phyloP scores from a whole-genome alignment of 1,284 basidiomycete genomes.

The Ceratobasidium papillatum region DNA sequence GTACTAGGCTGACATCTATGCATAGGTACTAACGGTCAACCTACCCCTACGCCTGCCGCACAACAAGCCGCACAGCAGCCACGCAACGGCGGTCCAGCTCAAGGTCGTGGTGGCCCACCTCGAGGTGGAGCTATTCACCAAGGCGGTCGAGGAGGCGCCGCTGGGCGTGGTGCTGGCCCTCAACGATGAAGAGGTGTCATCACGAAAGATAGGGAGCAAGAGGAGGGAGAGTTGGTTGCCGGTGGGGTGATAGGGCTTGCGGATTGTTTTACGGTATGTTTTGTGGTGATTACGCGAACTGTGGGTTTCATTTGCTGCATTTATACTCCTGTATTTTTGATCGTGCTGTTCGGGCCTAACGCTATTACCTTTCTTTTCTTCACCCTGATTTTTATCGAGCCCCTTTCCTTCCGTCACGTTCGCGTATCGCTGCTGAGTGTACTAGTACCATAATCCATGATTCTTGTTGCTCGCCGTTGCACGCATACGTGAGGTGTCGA shows the following conservation, averaged over 20 bases:
- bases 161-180: constrained; percentile 37
- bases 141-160: constrained; percentile 29
- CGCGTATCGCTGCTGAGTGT: constrained; percentile 33
- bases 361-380: constrained; percentile 39
- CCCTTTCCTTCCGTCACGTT: constrained; percentile 35
- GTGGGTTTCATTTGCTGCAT: constrained; percentile 39
- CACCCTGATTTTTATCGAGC: constrained; percentile 7
- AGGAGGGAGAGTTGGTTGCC: background rate
- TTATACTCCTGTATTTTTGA: constrained; percentile 39
- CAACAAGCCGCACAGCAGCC: constrained; percentile 10
- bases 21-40: constrained; percentile 27
- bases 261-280: constrained; percentile 24
- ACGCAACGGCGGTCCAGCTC: constrained; percentile 35
- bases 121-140: constrained; percentile 28
- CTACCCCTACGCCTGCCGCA: background rate
- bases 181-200: constrained; percentile 8
- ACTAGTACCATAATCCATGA: constrained; percentile 27
- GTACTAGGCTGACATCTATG: background rate
- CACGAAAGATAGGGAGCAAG: background rate
- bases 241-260: background rate
- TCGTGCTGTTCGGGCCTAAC: constrained; percentile 35
- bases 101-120: constrained; percentile 30
- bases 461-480: constrained; percentile 15
- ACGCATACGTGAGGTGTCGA: background rate
- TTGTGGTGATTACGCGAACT: constrained; percentile 38